Evolutionary conservation across 176 grass and related monocot species (phyloP).

Genomic region (Oryza officinalis): DNA sequence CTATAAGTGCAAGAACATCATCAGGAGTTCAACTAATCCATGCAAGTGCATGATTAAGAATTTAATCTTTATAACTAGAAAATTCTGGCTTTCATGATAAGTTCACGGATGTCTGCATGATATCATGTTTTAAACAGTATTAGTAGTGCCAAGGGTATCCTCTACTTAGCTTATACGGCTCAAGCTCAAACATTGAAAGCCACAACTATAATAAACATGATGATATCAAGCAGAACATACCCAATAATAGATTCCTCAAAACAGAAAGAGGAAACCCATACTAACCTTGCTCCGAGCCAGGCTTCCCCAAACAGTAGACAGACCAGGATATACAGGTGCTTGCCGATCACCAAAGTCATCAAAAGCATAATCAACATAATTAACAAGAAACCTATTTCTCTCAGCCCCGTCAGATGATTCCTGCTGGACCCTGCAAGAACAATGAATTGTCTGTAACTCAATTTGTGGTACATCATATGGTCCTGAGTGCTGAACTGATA

Average conservation of each 20-base stretch:
- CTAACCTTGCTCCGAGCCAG: slow-evolving; percentile 97
- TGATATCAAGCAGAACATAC: slow-evolving; percentile 11
- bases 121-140: slow-evolving; percentile 29
- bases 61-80: background rate
- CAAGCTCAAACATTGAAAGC: background rate
- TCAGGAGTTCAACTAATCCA: background rate
- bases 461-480: slow-evolving; percentile 11
- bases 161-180: background rate
- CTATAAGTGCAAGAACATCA: background rate
- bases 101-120: background rate
- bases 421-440: slow-evolving; percentile 80
- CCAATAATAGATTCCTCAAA: slow-evolving; percentile 35
- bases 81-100: background rate
- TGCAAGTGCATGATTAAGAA: background rate
- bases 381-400: slow-evolving; percentile 94
- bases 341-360: slow-evolving; percentile 90
- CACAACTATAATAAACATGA: background rate
- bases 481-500: background rate
- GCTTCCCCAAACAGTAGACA: slow-evolving; percentile 99
- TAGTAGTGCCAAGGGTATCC: slow-evolving; percentile 17
- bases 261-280: slow-evolving; percentile 20
- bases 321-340: slow-evolving; percentile 91
- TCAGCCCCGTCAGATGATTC: slow-evolving; percentile 97
- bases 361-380: slow-evolving; percentile 96
- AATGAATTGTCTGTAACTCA: slow-evolving; percentile 32